Evolutionary conservation across 2,329 filamentous ascomycete species (phyloP), one percentile per base, ranked within the genome.

Genomic region (Arachnomyces sp.): DNA sequence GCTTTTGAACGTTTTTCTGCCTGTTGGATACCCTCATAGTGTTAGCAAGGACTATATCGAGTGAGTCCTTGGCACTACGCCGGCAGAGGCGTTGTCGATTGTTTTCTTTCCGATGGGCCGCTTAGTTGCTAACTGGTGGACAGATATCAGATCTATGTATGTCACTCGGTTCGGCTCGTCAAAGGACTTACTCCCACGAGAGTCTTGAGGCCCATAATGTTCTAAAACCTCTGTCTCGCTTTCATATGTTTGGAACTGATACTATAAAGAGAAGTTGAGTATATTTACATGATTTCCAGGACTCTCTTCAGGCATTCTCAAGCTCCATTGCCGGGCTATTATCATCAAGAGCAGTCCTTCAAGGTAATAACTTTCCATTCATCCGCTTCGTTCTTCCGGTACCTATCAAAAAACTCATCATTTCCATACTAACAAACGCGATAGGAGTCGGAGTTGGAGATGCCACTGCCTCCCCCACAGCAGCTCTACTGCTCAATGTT

Each of bases 1-100:
- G 48, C 46, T 77, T 2, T 58, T 88, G 31, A 80, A 86, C 50
- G 76, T 89, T 18, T 94, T 95, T 57, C 72, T 95, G 1, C 89
- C 89, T 0, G 80, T 84, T 1, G 88, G 88, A n/a, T 95, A 83
- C 61, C 89, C 88, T 1, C 77, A 88, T 50, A 92, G 82, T 36
- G 89, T 95, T 21, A 90, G 84, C 1, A 69, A 77, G 11, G 88
- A 95, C 62, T 95, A 95, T 62, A 69, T 87, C 3, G 73, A 82
- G 67, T 93, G 43, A 48, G 53, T 31, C 29, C 21, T 36, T 7
- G 32, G 31, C 33, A n/a, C n/a, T n/a, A n/a, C n/a, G n/a, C n/a
- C n/a, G n/a, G 21, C 9, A 5, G 21, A 25, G 21, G 21, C 21
- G 5, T 5, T 9, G 5, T 25, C 21, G 21, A 25, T 5, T 25